Percentiles rank a stretch among this genome's conserved stretches.
Conservation (phyloP, 345 rosid genomes). For the Syzygium aromaticum region DNA sequence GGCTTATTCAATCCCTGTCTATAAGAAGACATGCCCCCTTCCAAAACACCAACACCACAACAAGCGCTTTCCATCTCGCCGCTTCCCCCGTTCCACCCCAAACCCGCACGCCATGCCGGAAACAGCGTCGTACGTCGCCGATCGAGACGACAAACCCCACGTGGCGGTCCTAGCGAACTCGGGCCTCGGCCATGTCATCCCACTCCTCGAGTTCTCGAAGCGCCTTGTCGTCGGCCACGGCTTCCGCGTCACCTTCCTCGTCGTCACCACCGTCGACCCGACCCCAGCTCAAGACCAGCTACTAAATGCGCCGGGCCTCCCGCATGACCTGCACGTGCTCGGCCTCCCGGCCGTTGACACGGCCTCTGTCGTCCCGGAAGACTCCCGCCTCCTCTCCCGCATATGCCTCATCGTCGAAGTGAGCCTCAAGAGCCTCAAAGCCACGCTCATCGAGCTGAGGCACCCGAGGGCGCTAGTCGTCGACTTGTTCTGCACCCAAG, state of each 20-base stretch:
- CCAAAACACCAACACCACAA: background rate
- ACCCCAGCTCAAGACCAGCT: slow-evolving; percentile 10
- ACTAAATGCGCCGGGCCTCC: slow-evolving; percentile 11
- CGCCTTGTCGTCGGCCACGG: slow-evolving; percentile 16
- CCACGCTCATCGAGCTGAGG: background rate
- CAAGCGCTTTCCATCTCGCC: background rate
- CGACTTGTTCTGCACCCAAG: slow-evolving; percentile 21
- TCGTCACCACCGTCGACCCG: slow-evolving; percentile 8
- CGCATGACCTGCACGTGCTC: slow-evolving; percentile 10
- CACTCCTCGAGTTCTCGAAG: slow-evolving; percentile 30
- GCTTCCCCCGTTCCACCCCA: background rate
- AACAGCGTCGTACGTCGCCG: background rate
- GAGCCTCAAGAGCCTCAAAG: slow-evolving; percentile 14
- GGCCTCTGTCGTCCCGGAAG: slow-evolving; percentile 5
- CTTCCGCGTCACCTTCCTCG: slow-evolving; percentile 19
- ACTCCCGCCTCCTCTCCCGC: slow-evolving; percentile 2
- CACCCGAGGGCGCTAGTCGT: slow-evolving; percentile 19
- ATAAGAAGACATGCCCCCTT: background rate
- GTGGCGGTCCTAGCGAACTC: slow-evolving; percentile 22
- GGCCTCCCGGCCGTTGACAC: slow-evolving; percentile 21
- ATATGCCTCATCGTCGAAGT: slow-evolving; percentile 9
- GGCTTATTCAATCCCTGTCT: background rate
- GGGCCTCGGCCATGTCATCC: slow-evolving; percentile 36
- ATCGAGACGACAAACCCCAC: slow-evolving; percentile 1
- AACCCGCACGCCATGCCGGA: background rate